These are phyloP conservation scores for Aegilops speltoides DNA, from an alignment of 176 grass and related monocot genomes.

Conservation along the genomic window DNA sequence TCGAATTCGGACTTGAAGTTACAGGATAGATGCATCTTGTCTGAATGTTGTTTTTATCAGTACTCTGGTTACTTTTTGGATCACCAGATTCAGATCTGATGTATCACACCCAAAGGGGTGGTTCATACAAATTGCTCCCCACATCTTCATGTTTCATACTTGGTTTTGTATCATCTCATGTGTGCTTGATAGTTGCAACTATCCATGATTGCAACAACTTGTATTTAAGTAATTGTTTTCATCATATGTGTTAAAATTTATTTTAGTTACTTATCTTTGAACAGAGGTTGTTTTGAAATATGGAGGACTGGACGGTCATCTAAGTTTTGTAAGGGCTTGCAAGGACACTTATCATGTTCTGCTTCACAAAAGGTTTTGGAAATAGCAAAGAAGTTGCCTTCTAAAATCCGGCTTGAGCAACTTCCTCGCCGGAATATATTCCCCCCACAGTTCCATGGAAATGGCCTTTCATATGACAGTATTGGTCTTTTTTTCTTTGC, in stretches of 20 bases:
- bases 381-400: constrained; percentile 67
- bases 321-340: constrained; percentile 81
- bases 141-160: background rate
- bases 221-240: background rate
- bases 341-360: constrained; percentile 84
- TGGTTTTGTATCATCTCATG: constrained; percentile 5
- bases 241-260: constrained; percentile 4
- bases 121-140: background rate
- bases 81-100: too few relatives aligned
- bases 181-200: too few relatives aligned
- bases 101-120: background rate
- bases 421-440: constrained; percentile 70
- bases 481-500: constrained; percentile 98
- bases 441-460: constrained; percentile 66
- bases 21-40: background rate
- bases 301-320: constrained; percentile 50
- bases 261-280: background rate
- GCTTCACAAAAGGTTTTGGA: constrained; percentile 65
- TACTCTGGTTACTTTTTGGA: background rate
- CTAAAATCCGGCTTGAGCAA: constrained; percentile 76
- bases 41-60: background rate
- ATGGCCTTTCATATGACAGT: constrained; percentile 58
- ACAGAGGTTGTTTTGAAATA: constrained; percentile 92
- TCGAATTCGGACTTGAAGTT: background rate
- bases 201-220: background rate